Percentiles rank a stretch among this genome's conserved stretches.
Conservation (phyloP, 495 filamentous ascomycete genomes). For the Penicillium daleae region DNA sequence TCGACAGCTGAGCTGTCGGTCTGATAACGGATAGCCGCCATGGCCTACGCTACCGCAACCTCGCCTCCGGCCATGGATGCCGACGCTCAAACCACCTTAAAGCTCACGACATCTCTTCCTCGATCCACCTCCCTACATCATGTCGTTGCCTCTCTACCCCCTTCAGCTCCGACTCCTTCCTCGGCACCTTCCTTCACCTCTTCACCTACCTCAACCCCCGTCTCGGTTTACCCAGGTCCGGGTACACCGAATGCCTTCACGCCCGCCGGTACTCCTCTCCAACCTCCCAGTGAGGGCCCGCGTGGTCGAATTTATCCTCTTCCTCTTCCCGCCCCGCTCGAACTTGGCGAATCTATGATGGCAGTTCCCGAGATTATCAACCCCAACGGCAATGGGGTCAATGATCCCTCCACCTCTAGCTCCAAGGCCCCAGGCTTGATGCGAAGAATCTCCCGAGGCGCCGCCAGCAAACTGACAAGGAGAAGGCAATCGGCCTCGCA, state of each 20-base stretch:
- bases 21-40: constrained; percentile 40
- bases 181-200: constrained; percentile 38
- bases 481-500: constrained; percentile 75
- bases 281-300: constrained; percentile 54
- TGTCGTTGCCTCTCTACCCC: constrained; percentile 38
- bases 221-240: constrained; percentile 34
- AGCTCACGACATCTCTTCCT: constrained; percentile 43
- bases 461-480: constrained; percentile 61
- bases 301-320: constrained; percentile 48
- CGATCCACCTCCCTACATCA: constrained; percentile 44
- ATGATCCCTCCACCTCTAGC: constrained; percentile 56
- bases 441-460: constrained; percentile 67
- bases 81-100: constrained; percentile 47
- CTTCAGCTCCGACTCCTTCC: constrained; percentile 31
- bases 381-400: constrained; percentile 40
- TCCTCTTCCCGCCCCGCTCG: constrained; percentile 49
- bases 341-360: constrained; percentile 61
- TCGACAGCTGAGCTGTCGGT: constrained; percentile 42
- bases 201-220: constrained; percentile 38
- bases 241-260: constrained; percentile 47
- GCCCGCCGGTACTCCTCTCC: constrained; percentile 54
- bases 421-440: constrained; percentile 62
- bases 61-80: constrained; percentile 48
- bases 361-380: constrained; percentile 36
- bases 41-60: constrained; percentile 49